Evolutionary conservation across 2,329 filamentous ascomycete species (phyloP).

Genomic region (Aspergillus oerlinghausenensis): DNA sequence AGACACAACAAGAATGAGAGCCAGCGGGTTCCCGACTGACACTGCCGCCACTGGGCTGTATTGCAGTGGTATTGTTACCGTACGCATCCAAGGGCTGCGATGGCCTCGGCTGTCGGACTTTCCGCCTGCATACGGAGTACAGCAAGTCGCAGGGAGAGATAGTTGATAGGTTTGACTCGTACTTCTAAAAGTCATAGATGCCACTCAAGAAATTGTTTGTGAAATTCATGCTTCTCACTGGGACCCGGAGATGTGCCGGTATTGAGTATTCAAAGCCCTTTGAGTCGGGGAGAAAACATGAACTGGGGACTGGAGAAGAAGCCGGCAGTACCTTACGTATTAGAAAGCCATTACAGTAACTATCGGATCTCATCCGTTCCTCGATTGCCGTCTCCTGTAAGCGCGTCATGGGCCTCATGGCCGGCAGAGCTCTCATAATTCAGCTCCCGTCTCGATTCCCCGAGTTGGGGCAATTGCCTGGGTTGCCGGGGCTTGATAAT

Average conservation of each 20-base stretch:
- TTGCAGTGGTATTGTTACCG: constrained; percentile 23
- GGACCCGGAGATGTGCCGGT: too few relatives aligned
- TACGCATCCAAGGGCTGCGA: constrained; percentile 5
- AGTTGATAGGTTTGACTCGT: too few relatives aligned
- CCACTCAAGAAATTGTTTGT: too few relatives aligned
- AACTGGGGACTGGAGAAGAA: not conserved
- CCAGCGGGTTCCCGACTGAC: constrained; percentile 16
- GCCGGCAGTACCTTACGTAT: not conserved
- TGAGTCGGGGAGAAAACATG: not conserved
- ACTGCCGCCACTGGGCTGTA: constrained; percentile 19
- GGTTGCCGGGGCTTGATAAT: not conserved
- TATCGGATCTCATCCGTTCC: not conserved
- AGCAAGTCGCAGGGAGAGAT: not conserved
- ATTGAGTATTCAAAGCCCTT: not conserved
- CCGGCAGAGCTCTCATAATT: constrained; percentile 21
- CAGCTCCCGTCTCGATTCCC: constrained; percentile 23
- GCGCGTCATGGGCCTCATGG: not conserved
- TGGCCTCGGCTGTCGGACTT: constrained; percentile 21
- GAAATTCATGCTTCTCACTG: too few relatives aligned
- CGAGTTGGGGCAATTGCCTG: constrained; percentile 4
- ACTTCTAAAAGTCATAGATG: too few relatives aligned
- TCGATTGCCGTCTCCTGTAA: constrained; percentile 4
- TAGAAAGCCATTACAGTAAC: not conserved
- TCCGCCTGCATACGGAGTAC: not conserved
- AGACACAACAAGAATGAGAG: not conserved